A percentile compares a stretch with the other conserved stretches of the same genome.
phyloP scores from a whole-genome alignment of 2,329 filamentous ascomycete genomes.

The Penicillium fuscoglaucum region DNA sequence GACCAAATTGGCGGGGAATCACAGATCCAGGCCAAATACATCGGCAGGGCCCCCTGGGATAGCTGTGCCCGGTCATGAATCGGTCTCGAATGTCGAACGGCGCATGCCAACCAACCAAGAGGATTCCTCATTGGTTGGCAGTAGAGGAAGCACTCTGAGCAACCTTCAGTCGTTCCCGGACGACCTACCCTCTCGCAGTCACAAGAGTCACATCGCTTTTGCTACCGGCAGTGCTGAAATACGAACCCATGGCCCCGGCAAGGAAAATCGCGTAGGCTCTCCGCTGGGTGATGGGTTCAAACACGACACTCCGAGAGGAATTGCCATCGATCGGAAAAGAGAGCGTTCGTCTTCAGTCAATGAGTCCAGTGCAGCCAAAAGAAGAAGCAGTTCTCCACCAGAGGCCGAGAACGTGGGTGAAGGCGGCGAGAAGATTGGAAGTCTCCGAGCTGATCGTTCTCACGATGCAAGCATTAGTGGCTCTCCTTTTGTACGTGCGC shows the following conservation, averaged over 20 bases:
- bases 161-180: conserved; percentile 20
- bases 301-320: conserved; percentile 9
- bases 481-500: conserved; percentile 50
- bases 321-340: conserved; percentile 29
- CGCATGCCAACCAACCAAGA: conserved; percentile 16
- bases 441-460: conserved; percentile 29
- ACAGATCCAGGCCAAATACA: conserved; percentile 10
- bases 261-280: conserved; percentile 23
- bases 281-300: conserved; percentile 19
- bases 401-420: conserved; percentile 27
- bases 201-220: conserved; percentile 14
- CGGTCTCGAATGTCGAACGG: conserved; percentile 6
- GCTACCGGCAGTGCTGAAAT: conserved; percentile 12
- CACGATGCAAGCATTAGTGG: conserved; percentile 48
- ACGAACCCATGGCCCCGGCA: conserved; percentile 9
- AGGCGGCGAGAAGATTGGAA: conserved; percentile 24
- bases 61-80: conserved; percentile 28
- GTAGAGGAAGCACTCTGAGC: conserved; percentile 20
- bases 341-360: conserved; percentile 35
- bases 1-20: conserved; percentile 8
- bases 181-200: conserved; percentile 12
- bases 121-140: conserved; percentile 19
- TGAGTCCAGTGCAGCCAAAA: conserved; percentile 31
- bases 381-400: conserved; percentile 29
- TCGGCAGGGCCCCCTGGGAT: conserved; percentile 21